A percentile compares a stretch with the other conserved stretches of the same genome.
Evolutionary conservation across 495 filamentous ascomycete genomes (phyloP).

Genomic region (Aspergillus saccharolyticus): DNA sequence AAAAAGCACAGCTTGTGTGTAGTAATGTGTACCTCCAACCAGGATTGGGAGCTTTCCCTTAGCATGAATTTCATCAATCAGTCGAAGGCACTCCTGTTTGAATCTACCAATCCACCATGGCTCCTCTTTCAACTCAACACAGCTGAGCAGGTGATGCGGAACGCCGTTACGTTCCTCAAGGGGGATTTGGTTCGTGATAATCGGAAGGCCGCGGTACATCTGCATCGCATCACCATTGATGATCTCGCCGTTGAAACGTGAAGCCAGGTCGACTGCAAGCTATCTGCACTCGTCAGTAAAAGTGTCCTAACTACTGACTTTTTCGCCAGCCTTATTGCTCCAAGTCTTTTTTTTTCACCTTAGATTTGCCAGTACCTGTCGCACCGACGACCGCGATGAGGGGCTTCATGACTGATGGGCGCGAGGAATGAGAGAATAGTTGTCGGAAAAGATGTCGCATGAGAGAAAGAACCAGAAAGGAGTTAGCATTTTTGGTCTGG

Average conservation of each 20-base stretch:
- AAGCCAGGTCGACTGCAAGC: slow-evolving; percentile 89
- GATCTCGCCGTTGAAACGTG: slow-evolving; percentile 82
- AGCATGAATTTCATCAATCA: slow-evolving; percentile 71
- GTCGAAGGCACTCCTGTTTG: slow-evolving; percentile 56
- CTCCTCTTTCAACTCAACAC: slow-evolving; percentile 64
- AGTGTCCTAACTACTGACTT: background rate
- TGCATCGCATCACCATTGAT: slow-evolving; percentile 99
- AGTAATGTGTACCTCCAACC: slow-evolving; percentile 94
- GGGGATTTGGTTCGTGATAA: slow-evolving; percentile 92
- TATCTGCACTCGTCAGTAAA: slow-evolving; percentile 44
- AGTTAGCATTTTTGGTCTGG: slow-evolving; percentile 10
- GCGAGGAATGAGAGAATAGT: slow-evolving; percentile 12
- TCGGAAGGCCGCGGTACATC: slow-evolving; percentile 86
- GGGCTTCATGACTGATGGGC: slow-evolving; percentile 42
- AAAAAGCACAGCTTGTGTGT: slow-evolving; percentile 83
- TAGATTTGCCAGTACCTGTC: slow-evolving; percentile 97
- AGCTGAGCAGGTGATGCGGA: slow-evolving; percentile 83
- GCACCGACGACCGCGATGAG: slow-evolving; percentile 84
- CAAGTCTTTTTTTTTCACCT: slow-evolving; percentile 50
- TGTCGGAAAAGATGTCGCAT: slow-evolving; percentile 11
- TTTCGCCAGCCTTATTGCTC: background rate
- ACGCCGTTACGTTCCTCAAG: slow-evolving; percentile 69
- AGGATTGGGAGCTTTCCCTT: slow-evolving; percentile 81
- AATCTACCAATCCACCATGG: slow-evolving; percentile 80
- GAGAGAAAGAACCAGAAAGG: background rate